Evolutionary conservation across 768 basidiomycete species (phyloP), one percentile per base, ranked within the genome.

Genomic region (Boletus reticulatus): DNA sequence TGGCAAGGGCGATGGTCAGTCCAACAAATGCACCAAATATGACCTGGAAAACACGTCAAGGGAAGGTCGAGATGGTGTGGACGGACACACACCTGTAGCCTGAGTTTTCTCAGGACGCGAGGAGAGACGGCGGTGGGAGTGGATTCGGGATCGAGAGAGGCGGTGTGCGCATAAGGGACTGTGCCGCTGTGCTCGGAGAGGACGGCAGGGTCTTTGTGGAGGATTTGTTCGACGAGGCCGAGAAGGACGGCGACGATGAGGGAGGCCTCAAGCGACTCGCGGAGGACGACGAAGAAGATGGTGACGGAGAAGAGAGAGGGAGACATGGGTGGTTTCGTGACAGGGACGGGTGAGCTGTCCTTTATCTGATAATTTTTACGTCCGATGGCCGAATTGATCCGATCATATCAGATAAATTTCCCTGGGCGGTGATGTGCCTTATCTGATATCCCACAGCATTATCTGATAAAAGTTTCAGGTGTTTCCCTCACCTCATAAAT

Each of bases 281-380:
- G 84, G 72, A 96, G 94, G 74, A 95, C 85, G 75, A 97, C 94
- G 81, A 98, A 94, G 79, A 94, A 97, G 62, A 98, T 93, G 66
- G 93, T 85, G 52, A 95, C 81, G 56, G 89, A 91, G 75, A 97
- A 97, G 53, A 94, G 24, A 12, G 34, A 36, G 34, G 34, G 34
- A 6, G 59, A 0, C 59, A 63, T 63, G 38, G 29, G 29, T 29
- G 29, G 8, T 29, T 29, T 29, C 2, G 29, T 9, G 34, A 14
- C 34, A 36, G 34, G 34, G 34, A 36, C 34, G 17, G 16, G 2
- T 9, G 9, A 36, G 34, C 34, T 14, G 19, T 11, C 1, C 29
- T 52, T 52, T 52, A 52, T 52, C 50, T 44, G 50, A 51, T 51
- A 13, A 12, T 29, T 5, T 9, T 4, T 53, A 39, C 6, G 38